Percentiles rank a stretch among this genome's conserved stretches.
These are phyloP conservation scores for Cyclocybe aegerita DNA, from an alignment of 768 basidiomycete species.

Conservation along the genomic window DNA sequence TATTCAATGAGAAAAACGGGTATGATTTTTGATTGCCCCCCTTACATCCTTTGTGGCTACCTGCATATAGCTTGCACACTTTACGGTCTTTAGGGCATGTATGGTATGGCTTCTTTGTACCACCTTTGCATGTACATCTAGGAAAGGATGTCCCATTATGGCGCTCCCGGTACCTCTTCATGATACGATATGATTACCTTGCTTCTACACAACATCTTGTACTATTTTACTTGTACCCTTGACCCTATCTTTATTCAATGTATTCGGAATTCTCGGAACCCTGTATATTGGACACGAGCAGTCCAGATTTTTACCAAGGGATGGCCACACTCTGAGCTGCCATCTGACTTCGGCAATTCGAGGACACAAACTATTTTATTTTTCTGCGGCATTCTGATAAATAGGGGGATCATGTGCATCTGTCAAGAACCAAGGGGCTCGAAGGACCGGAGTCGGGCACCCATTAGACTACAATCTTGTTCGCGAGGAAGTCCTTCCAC, in stretches of 20 bases:
- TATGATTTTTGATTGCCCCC: slow-evolving; percentile 15
- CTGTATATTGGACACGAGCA: no score
- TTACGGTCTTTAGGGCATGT: not conserved
- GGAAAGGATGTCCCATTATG: not conserved
- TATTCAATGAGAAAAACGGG: slow-evolving; percentile 17
- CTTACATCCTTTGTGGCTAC: not conserved
- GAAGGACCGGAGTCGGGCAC: not conserved
- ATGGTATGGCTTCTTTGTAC: not conserved
- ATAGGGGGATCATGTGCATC: not conserved
- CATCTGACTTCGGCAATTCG: no score
- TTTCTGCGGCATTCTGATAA: not conserved
- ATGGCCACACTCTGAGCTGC: no score
- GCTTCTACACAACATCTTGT: no score
- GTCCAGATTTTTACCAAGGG: no score
- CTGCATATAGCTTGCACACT: not conserved
- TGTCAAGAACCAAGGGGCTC: not conserved
- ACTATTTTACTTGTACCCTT: no score
- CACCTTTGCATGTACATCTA: not conserved
- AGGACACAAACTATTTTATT: no score
- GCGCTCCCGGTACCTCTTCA: no score
- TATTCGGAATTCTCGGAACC: no score
- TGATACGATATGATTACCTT: no score
- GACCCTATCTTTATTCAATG: no score
- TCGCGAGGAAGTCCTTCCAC: slow-evolving; percentile 74
- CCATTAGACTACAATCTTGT: slow-evolving; percentile 47